Evolutionary conservation across 345 rosid genomes (phyloP).

Genomic region (Acer saccharum): DNA sequence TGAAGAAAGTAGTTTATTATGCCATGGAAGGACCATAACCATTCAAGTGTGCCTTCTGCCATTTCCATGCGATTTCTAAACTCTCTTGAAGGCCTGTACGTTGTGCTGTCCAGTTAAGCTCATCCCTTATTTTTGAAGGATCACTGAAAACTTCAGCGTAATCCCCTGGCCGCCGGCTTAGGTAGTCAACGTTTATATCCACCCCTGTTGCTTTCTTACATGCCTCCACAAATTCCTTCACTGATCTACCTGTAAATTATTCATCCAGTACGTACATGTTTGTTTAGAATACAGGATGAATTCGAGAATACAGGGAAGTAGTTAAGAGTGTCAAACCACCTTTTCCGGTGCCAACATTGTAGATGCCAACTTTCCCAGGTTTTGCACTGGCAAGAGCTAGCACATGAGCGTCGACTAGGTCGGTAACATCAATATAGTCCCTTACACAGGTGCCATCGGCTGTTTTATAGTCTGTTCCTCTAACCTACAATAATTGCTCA

Average conservation of each 20-base stretch:
- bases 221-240: conserved; percentile 64
- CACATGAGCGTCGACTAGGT: conserved; percentile 67
- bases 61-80: conserved; percentile 63
- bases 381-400: conserved; percentile 57
- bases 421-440: conserved; percentile 62
- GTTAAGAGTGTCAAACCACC: conserved; percentile 26
- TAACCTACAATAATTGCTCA: conserved; percentile 35
- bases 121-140: conserved; percentile 46
- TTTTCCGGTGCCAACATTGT: conserved; percentile 65
- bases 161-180: conserved; percentile 55
- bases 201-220: conserved; percentile 60
- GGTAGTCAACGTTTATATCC: conserved; percentile 45
- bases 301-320: neutral
- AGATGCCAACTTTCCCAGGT: conserved; percentile 55
- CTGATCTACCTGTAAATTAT: conserved; percentile 52
- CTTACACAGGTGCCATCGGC: conserved; percentile 56
- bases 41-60: conserved; percentile 58
- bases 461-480: conserved; percentile 66
- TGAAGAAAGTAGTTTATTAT: too few relatives aligned
- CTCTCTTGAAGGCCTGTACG: conserved; percentile 55
- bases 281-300: neutral
- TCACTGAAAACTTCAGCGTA: conserved; percentile 63
- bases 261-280: neutral
- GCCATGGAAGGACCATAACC: conserved; percentile 45
- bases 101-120: conserved; percentile 63